These are phyloP conservation scores for Ilyonectria destructans DNA, from an alignment of 2,329 filamentous ascomycete species.

Conservation along the genomic window DNA sequence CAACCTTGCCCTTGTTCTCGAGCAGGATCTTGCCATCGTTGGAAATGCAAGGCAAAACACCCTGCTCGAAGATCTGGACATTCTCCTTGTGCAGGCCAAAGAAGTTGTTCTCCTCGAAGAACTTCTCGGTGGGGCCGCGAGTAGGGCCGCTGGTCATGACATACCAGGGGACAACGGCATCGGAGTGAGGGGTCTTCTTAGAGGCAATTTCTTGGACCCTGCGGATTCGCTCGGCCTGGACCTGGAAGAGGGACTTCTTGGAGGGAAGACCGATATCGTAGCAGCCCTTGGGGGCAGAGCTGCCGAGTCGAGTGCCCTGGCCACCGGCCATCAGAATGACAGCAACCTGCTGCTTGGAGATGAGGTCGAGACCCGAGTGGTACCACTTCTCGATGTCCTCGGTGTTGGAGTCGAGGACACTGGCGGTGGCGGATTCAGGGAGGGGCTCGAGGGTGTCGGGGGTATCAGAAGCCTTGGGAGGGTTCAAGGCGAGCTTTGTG, in stretches of 20 bases:
- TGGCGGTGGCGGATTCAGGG: constrained; percentile 88
- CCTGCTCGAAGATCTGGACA: constrained; percentile 95
- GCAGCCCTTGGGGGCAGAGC: constrained; percentile 96
- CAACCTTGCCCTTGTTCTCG: constrained; percentile 90
- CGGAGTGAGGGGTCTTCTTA: constrained; percentile 72
- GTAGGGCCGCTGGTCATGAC: constrained; percentile 99
- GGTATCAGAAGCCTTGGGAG: constrained; percentile 75
- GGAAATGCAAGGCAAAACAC: constrained; percentile 95
- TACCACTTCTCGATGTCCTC: constrained; percentile 90
- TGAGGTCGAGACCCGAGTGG: constrained; percentile 83
- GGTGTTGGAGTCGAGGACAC: constrained; percentile 89
- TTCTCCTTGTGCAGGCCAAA: constrained; percentile 92
- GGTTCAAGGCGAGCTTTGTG: constrained; percentile 85
- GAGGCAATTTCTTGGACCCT: constrained; percentile 88
- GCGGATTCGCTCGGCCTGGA: constrained; percentile 94
- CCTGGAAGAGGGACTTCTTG: constrained; percentile 95
- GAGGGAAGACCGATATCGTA: constrained; percentile 96
- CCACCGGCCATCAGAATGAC: constrained; percentile 98
- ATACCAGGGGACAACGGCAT: constrained; percentile 91
- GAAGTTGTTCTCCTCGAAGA: constrained; percentile 91
- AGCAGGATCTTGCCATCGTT: constrained; percentile 98
- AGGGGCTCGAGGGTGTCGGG: constrained; percentile 83
- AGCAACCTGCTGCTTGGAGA: constrained; percentile 82
- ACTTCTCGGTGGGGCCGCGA: constrained; percentile 90
- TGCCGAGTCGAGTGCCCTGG: constrained; percentile 94